phyloP scores from a whole-genome alignment of 164 flowering plant species.

The Annona squamosa region DNA sequence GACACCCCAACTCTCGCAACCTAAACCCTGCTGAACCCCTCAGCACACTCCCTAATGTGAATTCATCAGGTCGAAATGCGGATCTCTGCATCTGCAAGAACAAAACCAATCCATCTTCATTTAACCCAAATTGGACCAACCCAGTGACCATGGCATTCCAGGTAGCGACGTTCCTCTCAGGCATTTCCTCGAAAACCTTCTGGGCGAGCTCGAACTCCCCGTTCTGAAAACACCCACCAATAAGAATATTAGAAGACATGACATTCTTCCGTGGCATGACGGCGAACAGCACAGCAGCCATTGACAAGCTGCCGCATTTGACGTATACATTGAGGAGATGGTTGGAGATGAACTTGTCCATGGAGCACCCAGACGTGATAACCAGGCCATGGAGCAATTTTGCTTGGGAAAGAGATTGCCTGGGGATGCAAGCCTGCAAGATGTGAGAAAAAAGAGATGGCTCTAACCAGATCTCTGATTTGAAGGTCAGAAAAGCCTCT shows the following conservation, averaged over 20 bases:
- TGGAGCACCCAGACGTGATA: conserved; percentile 45
- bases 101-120: conserved; percentile 51
- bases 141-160: conserved; percentile 75
- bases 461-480: conserved; percentile 35
- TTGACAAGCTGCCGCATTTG: conserved; percentile 35
- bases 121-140: conserved; percentile 37
- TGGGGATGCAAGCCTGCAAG: conserved; percentile 39
- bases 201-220: conserved; percentile 51
- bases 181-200: conserved; percentile 56
- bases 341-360: conserved; percentile 50
- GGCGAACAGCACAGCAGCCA: conserved; percentile 28
- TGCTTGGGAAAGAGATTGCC: conserved; percentile 28
- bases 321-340: conserved; percentile 55
- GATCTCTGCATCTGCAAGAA: conserved; percentile 24
- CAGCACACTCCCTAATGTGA: conserved; percentile 23
- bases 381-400: conserved; percentile 53
- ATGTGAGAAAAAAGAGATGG: conserved; percentile 49
- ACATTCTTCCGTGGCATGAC: conserved; percentile 46
- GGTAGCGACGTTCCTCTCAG: conserved; percentile 50
- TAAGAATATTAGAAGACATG: conserved; percentile 65
- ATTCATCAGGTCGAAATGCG: conserved; percentile 23
- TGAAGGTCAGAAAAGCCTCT: conserved; percentile 39
- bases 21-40: conserved; percentile 24
- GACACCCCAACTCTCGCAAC: conserved; percentile 9
- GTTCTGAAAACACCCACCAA: conserved; percentile 38